Evolutionary conservation across 352 stramenopile species (phyloP), one percentile per base, ranked within the genome.

Genomic region (Pilasporangium apinafurcum): DNA sequence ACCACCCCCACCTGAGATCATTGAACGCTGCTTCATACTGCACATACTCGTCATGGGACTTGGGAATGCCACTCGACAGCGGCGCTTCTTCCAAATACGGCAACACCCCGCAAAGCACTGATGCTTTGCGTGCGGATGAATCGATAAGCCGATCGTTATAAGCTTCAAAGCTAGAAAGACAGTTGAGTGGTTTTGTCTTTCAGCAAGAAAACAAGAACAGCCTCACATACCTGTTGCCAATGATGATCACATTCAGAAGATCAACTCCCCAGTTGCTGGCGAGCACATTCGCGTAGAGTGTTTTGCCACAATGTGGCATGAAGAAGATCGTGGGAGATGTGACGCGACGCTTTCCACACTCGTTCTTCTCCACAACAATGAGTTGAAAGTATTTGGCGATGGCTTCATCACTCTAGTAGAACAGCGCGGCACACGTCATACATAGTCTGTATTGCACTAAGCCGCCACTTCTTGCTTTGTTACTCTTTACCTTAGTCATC

Each of bases 271-370:
- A 94, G 49, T 96, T 95, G 44, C 73, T 73, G 35, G 72, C 70
- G 10, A 97, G 52, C 14, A 96, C 70, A 53, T 97, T 96, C 57
- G 92, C 59, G 59, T 97, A 97, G 14, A 97, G 65, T 37, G 53
- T 57, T 34, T 80, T 74, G 17, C 78, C 76, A 44, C 88, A 97
- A 50, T 97, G 88, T 10, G 88, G 88, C 86, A 97, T 96, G 64
- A 92, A 96, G 44, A 96, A 96, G 10, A 96, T 65, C 4, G 84
- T 96, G 7, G 60, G 56, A 26, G 22, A 26, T 5, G 27, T 14
- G 10, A 67, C 67, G 0, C 32, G 45, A 32, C 79, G 71, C 26
- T 64, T 46, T 1, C 72, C 76, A 29, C 78, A 62, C 51, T 91
- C 75, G 44, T 94, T 92, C 16, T 65, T 53, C 20, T 58, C 24